Evolutionary conservation across 257 asterid species (phyloP), one percentile per base, ranked within the genome.

Genomic region (Craterostigma plantagineum): DNA sequence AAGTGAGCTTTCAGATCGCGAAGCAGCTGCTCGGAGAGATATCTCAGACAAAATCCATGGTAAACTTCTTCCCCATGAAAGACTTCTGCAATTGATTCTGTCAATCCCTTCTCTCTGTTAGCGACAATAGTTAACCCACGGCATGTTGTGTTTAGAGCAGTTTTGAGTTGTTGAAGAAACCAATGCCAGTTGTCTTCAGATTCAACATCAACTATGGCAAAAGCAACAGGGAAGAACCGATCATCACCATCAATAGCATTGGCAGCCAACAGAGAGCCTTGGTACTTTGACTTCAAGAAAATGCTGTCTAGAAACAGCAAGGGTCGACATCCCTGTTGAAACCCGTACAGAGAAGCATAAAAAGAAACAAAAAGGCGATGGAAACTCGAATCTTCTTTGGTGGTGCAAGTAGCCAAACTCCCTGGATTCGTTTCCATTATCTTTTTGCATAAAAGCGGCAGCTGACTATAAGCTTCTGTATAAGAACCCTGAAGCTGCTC

Each of bases 401-500:
- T 90, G 9, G 86, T 61, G 76, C 82, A 90, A 60, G 92, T 75
- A 13, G 99, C 95, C 45, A 74, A 51, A 65, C 99, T 90, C 39
- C 99, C 99, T 10, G 91, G 95, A 66, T 90, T 90, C 41, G 91
- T 72, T 60, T 81, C 91, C 92, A 81, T 81, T 55, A 86, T 66
- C 67, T 78, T 81, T 60, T 82, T 83, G 59, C 98, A 90, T 53
- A 76, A 75, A 61, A 57, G 38, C 0, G 98, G 98, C 18, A 87
- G 59, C 81, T 79, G 92, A 56, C 73, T 77, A 50, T 87, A 87
- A 4, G 98, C 95, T 62, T 87, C 95, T 63, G 76, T 87, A 36
- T 79, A 87, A 33, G 98, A 90, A 47, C 98, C 98, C 64, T 90
- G 98, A 67, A 90, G 94, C 73, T 90, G 98, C 63, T 90, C 98